phyloP scores from a whole-genome alignment of 306 rosid genomes.

The Cajanus cajan region DNA sequence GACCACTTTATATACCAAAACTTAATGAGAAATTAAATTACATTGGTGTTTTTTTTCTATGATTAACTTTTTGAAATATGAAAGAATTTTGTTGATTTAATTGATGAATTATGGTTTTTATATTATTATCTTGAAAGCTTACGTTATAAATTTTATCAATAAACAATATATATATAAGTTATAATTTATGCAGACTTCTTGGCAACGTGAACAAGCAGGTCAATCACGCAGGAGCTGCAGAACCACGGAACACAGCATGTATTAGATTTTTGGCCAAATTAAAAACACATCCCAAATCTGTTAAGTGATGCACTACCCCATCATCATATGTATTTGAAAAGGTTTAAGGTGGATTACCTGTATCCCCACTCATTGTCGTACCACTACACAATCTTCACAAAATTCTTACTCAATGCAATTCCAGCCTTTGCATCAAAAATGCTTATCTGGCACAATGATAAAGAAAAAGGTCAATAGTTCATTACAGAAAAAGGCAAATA shows the following conservation, averaged over 20 bases:
- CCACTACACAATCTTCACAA: constrained; percentile 62
- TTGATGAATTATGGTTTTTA: no score
- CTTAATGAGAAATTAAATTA: no score
- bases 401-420: constrained; percentile 56
- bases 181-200: constrained; percentile 14
- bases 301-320: no score
- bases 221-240: constrained; percentile 72
- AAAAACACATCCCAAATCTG: no score
- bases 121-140: no score
- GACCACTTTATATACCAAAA: no score
- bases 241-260: background rate
- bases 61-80: no score
- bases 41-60: no score
- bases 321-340: no score
- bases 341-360: constrained; percentile 46
- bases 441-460: constrained; percentile 49
- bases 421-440: constrained; percentile 83
- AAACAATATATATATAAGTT: no score
- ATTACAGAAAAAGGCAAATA: background rate
- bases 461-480: background rate
- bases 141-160: no score
- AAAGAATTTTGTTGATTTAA: no score
- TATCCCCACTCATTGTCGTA: constrained; percentile 84
- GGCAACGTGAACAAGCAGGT: constrained; percentile 52
- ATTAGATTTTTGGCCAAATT: constrained; percentile 4